Conservation (phyloP, 345 rosid species). For the Garcia nutans region DNA sequence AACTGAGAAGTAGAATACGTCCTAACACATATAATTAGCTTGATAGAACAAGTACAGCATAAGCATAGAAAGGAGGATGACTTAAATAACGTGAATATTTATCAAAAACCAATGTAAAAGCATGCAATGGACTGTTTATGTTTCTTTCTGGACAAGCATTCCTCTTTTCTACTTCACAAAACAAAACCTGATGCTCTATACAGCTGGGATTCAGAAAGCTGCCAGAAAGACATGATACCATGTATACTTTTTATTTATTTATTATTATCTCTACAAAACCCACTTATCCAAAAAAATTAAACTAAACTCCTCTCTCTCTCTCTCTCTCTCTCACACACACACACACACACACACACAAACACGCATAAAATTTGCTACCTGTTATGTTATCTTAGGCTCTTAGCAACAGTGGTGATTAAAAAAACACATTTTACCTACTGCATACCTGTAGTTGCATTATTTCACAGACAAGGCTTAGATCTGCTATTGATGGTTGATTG, state of each 20-base stretch:
- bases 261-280: no score
- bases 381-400: background rate
- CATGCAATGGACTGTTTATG: background rate
- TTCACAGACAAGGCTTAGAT: constrained; percentile 81
- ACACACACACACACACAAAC: background rate
- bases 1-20: background rate
- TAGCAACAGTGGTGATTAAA: background rate
- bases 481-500: constrained; percentile 82
- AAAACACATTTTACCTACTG: background rate
- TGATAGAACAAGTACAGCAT: background rate
- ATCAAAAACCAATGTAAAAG: background rate
- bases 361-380: background rate
- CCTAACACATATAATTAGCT: background rate
- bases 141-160: no score
- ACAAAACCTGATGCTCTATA: no score
- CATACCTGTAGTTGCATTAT: constrained; percentile 75
- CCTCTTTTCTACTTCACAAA: no score
- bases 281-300: no score
- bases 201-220: no score
- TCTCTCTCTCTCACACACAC: background rate
- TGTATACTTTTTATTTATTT: no score
- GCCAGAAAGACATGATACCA: no score
- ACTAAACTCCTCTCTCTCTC: no score
- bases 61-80: background rate
- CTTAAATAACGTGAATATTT: no score